Conservation (phyloP, 306 rosid genomes). For the Vicia villosa region DNA sequence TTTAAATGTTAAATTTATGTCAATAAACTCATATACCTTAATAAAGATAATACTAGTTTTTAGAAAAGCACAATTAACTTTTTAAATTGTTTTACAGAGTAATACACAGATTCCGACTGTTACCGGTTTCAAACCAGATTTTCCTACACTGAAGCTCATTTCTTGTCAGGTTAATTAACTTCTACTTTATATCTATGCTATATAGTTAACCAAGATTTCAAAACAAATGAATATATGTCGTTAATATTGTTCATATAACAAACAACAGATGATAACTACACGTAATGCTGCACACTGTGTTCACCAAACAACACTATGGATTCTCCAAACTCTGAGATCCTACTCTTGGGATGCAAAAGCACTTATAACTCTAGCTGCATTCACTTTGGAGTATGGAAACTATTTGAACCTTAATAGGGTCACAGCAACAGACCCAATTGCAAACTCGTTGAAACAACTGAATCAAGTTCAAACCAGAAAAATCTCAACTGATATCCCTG, state of each 20-base stretch:
- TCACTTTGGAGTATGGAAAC: slow-evolving; percentile 40
- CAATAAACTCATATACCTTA: not conserved
- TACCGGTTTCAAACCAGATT: slow-evolving; percentile 33
- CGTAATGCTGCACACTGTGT: slow-evolving; percentile 18
- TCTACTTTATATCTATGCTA: not conserved
- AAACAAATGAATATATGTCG: not conserved
- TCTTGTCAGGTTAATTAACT: slow-evolving; percentile 38
- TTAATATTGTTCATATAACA: not conserved
- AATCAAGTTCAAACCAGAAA: slow-evolving; percentile 36
- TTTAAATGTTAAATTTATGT: not conserved
- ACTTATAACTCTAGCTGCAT: slow-evolving; percentile 40
- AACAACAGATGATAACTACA: slow-evolving; percentile 41
- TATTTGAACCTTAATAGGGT: slow-evolving; percentile 15
- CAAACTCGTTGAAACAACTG: slow-evolving; percentile 36
- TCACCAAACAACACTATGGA: slow-evolving; percentile 43
- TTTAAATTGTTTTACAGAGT: slow-evolving; percentile 25
- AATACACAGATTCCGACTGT: slow-evolving; percentile 2
- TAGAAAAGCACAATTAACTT: slow-evolving; percentile 1
- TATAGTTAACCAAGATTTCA: not conserved
- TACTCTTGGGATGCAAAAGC: slow-evolving; percentile 75
- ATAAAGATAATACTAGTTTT: not conserved
- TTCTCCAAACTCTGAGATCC: slow-evolving; percentile 39
- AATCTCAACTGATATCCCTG: not conserved
- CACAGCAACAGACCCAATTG: slow-evolving; percentile 22
- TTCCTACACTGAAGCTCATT: slow-evolving; percentile 41